Percentiles rank a stretch among this genome's conserved stretches.
Conservation (phyloP, 352 stramenopile species). For the Plasmopara muralis region DNA sequence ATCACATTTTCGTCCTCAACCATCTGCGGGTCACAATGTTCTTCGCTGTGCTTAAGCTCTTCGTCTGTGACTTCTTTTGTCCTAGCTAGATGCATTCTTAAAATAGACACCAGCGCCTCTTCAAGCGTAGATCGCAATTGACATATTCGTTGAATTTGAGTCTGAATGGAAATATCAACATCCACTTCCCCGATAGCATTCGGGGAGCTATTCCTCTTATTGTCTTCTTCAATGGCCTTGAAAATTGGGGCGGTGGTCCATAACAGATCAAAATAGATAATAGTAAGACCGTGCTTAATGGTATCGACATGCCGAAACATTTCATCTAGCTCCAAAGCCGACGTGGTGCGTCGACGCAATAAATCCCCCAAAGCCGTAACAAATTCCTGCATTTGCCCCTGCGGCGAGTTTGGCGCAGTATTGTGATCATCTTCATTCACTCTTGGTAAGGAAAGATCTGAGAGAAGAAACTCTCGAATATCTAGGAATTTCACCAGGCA, state of each 20-base stretch:
- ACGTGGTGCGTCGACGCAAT: slow-evolving; percentile 42
- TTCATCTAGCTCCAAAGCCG: slow-evolving; percentile 40
- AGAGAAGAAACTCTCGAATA: slow-evolving; percentile 54
- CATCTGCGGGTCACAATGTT: slow-evolving; percentile 8
- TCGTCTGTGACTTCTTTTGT: slow-evolving; percentile 19
- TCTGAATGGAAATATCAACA: slow-evolving; percentile 6
- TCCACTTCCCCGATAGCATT: slow-evolving; percentile 6
- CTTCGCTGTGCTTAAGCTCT: slow-evolving; percentile 27
- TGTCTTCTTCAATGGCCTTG: slow-evolving; percentile 25
- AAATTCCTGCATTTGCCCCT: slow-evolving; percentile 36
- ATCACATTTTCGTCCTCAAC: slow-evolving; percentile 47
- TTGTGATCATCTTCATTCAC: slow-evolving; percentile 1
- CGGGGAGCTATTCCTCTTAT: slow-evolving; percentile 17
- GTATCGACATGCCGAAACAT: slow-evolving; percentile 47
- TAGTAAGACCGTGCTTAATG: slow-evolving; percentile 55
- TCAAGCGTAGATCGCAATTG: slow-evolving; percentile 40
- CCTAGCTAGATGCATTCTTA: slow-evolving; percentile 72
- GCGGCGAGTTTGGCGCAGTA: slow-evolving; percentile 1
- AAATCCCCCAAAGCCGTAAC: slow-evolving; percentile 30
- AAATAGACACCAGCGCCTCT: slow-evolving; percentile 49
- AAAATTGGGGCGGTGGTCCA: slow-evolving; percentile 72
- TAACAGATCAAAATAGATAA: slow-evolving; percentile 71
- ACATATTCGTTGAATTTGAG: slow-evolving; percentile 40
- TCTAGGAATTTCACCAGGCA: slow-evolving; percentile 60
- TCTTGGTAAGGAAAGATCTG: slow-evolving; percentile 13